Conservation (phyloP, 345 rosid genomes). For the Anastatica hierochuntica region DNA sequence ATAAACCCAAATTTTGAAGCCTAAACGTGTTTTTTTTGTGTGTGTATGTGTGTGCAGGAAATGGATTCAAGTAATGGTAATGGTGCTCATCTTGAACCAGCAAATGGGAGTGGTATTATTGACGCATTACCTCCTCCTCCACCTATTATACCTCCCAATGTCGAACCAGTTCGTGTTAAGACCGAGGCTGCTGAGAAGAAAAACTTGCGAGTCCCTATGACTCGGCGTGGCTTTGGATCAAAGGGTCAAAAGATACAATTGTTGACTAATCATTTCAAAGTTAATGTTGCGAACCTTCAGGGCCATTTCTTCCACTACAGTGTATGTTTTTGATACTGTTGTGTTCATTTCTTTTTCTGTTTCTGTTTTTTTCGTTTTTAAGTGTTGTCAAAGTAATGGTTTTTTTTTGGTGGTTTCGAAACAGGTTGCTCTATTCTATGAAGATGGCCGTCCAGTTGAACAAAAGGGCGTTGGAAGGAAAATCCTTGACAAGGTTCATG, state of each 20-base stretch:
- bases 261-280: slow-evolving; percentile 77
- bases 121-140: slow-evolving; percentile 68
- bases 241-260: slow-evolving; percentile 57
- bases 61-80: slow-evolving; percentile 39
- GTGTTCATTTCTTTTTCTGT: not conserved
- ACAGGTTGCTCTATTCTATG: slow-evolving; percentile 64
- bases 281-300: slow-evolving; percentile 41
- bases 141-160: slow-evolving; percentile 51
- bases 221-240: slow-evolving; percentile 53
- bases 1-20: not conserved
- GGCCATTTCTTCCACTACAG: slow-evolving; percentile 64
- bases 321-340: slow-evolving; percentile 32
- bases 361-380: not conserved
- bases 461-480: slow-evolving; percentile 73
- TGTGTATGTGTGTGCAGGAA: slow-evolving; percentile 16
- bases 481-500: slow-evolving; percentile 59
- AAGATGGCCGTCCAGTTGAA: slow-evolving; percentile 85
- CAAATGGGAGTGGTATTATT: slow-evolving; percentile 26
- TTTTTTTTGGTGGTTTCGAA: not conserved
- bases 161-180: slow-evolving; percentile 36
- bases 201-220: slow-evolving; percentile 40
- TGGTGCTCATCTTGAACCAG: slow-evolving; percentile 34
- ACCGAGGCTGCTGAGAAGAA: slow-evolving; percentile 48
- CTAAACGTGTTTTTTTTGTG: not conserved
- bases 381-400: not conserved